Conservation (phyloP, 2,329 filamentous ascomycete genomes). For the Gremmenia infestans region DNA sequence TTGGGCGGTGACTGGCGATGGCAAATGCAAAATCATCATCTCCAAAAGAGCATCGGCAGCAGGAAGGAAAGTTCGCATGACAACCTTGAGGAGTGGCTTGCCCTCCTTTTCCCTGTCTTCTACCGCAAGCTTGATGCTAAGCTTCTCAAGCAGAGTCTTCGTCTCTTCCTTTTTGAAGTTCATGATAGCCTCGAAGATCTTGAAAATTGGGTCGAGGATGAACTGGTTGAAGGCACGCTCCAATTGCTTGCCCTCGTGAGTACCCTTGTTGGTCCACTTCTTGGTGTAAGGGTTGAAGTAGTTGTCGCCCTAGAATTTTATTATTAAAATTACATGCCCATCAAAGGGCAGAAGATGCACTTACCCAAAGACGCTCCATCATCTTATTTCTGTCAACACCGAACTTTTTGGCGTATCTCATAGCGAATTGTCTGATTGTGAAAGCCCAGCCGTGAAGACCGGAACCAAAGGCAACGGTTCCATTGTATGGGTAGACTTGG, state of each 20-base stretch:
- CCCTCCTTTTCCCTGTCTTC: conserved; percentile 94
- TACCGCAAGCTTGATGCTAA: conserved; percentile 80
- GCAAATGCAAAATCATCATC: conserved; percentile 99
- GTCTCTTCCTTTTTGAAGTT: conserved; percentile 98
- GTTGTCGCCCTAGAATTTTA: conserved; percentile 69
- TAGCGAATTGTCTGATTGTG: conserved; percentile 96
- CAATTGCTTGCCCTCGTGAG: conserved; percentile 78
- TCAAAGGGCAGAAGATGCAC: conserved; percentile 26
- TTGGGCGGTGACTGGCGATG: conserved; percentile 92
- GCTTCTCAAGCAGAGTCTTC: conserved; percentile 78
- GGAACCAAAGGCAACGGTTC: conserved; percentile 97
- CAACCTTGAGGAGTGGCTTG: conserved; percentile 95
- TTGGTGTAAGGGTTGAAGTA: conserved; percentile 99
- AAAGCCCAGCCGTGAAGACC: conserved; percentile 99
- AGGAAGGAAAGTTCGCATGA: conserved; percentile 98
- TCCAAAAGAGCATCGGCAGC: conserved; percentile 96
- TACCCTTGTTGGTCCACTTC: conserved; percentile 95
- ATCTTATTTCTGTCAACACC: conserved; percentile 99
- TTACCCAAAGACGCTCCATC: conserved; percentile 99
- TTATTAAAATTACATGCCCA: conserved; percentile 21
- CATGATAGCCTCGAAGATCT: conserved; percentile 94
- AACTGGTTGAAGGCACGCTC: conserved; percentile 99
- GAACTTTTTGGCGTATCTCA: conserved; percentile 98
- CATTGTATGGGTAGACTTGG: conserved; percentile 96
- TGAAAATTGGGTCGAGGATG: conserved; percentile 99